Evolutionary conservation across 1,284 basidiomycete species (phyloP).

Genomic region (Boletus holoroseus): DNA sequence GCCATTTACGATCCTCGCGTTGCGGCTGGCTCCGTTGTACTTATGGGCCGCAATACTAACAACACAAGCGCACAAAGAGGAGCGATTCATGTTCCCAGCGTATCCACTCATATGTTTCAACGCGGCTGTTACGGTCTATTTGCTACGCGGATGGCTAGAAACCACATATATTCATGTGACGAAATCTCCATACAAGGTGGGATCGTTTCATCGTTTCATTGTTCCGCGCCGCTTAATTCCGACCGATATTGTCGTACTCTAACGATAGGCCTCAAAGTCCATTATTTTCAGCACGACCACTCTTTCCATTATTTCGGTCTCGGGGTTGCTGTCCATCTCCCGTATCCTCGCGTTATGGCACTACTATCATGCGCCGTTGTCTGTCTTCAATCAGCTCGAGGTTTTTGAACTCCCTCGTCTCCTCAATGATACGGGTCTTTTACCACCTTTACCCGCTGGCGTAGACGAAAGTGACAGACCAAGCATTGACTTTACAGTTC

Average conservation of each 20-base stretch:
- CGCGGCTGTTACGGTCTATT: slow-evolving; percentile 80
- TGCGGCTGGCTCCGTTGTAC: slow-evolving; percentile 83
- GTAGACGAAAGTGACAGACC: slow-evolving; percentile 47
- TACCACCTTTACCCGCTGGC: slow-evolving; percentile 43
- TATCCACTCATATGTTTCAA: slow-evolving; percentile 94
- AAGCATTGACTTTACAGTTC: slow-evolving; percentile 63
- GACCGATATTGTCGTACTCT: neutral
- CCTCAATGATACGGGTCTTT: slow-evolving; percentile 65
- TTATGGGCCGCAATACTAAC: slow-evolving; percentile 82
- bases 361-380: slow-evolving; percentile 90
- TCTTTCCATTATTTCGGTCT: slow-evolving; percentile 58
- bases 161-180: slow-evolving; percentile 67
- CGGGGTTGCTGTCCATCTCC: slow-evolving; percentile 67
- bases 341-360: slow-evolving; percentile 78
- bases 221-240: slow-evolving; percentile 8
- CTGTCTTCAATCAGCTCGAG: slow-evolving; percentile 70
- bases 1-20: slow-evolving; percentile 68
- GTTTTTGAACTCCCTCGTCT: slow-evolving; percentile 75
- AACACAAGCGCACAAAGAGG: slow-evolving; percentile 91
- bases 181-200: slow-evolving; percentile 77
- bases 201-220: slow-evolving; percentile 22
- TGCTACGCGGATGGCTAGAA: slow-evolving; percentile 84
- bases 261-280: slow-evolving; percentile 65
- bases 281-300: slow-evolving; percentile 75
- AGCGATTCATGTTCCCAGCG: slow-evolving; percentile 94